These are phyloP conservation scores for Papiliotrema flavescens DNA, from an alignment of 1,284 basidiomycete species.

Conservation along the genomic window DNA sequence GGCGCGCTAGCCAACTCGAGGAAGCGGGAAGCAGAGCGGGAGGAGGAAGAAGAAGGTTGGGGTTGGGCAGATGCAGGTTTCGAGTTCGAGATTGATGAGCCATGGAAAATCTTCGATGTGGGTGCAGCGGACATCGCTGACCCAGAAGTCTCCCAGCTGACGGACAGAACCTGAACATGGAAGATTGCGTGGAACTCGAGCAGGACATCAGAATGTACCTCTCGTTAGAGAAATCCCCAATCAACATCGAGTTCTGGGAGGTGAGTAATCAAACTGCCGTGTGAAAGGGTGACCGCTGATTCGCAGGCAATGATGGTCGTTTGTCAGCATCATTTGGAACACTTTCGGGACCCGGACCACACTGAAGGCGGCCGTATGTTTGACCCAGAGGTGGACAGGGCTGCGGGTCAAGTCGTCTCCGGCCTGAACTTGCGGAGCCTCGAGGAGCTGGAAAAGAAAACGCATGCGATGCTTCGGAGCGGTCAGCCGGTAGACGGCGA, in stretches of 20 bases:
- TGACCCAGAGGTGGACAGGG: conserved; percentile 35
- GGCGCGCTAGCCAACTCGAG: conserved; percentile 34
- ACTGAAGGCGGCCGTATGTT: conserved; percentile 41
- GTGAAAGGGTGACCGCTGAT: conserved; percentile 3
- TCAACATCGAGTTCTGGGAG: conserved; percentile 96
- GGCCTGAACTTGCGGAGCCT: conserved; percentile 71
- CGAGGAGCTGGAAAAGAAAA: conserved; percentile 72
- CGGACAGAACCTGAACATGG: conserved; percentile 70
- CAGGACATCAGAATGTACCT: conserved; percentile 93
- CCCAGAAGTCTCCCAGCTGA: conserved; percentile 3
- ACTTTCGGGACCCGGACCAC: conserved; percentile 56
- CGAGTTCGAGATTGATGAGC: conserved; percentile 97
- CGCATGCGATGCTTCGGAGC: conserved; percentile 81
- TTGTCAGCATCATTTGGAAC: conserved; percentile 86
- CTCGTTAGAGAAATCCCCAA: conserved; percentile 74
- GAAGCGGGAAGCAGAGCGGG: conserved; percentile 40
- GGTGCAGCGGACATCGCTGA: conserved; percentile 35
- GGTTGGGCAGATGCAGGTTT: conserved; percentile 74
- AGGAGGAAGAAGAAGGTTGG: conserved; percentile 65
- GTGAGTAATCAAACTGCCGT: conserved; percentile 53
- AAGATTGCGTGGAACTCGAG: conserved; percentile 89
- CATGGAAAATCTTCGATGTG: conserved; percentile 93
- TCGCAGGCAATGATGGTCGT: conserved; percentile 90
- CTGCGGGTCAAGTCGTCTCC: conserved; percentile 37
- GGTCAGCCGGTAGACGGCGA: conserved; percentile 95